Conservation (phyloP, 208 protist genomes). For the Leptomonas pyrrhocoris region DNA sequence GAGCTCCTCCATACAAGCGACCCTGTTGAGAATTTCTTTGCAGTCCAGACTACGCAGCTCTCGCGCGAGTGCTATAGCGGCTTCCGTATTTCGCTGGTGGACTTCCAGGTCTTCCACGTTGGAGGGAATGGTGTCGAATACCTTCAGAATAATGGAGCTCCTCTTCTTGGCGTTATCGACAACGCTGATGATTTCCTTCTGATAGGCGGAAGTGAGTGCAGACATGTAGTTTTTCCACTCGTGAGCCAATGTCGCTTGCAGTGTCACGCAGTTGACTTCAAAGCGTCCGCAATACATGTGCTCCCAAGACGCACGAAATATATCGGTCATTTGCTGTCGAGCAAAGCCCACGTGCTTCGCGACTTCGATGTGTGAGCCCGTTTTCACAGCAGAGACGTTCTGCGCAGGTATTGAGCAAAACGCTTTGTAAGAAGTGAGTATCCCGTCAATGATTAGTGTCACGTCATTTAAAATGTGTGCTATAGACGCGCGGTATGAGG, state of each 20-base stretch:
- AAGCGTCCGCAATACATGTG: conserved; percentile 80
- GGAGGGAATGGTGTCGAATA: conserved; percentile 48
- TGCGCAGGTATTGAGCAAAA: conserved; percentile 63
- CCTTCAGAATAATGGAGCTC: conserved; percentile 38
- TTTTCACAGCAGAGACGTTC: conserved; percentile 40
- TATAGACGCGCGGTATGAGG: conserved; percentile 39
- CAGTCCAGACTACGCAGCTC: conserved; percentile 51
- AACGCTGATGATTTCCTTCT: conserved; percentile 40
- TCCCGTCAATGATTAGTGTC: conserved; percentile 44
- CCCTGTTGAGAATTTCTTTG: conserved; percentile 45
- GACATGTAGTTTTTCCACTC: conserved; percentile 65
- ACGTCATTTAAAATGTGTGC: conserved; percentile 45
- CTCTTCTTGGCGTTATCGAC: conserved; percentile 42
- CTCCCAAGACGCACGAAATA: conserved; percentile 58
- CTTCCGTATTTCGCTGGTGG: conserved; percentile 41
- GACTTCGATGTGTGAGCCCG: conserved; percentile 34
- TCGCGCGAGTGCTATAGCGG: conserved; percentile 44
- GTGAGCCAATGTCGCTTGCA: conserved; percentile 54
- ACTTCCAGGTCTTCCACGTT: conserved; percentile 80
- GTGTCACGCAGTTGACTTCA: conserved; percentile 56
- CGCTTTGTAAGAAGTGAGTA: conserved; percentile 43
- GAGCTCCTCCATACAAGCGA: conserved; percentile 72
- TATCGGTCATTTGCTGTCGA: conserved; percentile 44
- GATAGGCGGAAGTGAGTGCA: conserved; percentile 49
- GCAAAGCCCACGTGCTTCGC: conserved; percentile 38